Evolutionary conservation across 306 rosid species (phyloP).

Genomic region (Citrullus amarus): DNA sequence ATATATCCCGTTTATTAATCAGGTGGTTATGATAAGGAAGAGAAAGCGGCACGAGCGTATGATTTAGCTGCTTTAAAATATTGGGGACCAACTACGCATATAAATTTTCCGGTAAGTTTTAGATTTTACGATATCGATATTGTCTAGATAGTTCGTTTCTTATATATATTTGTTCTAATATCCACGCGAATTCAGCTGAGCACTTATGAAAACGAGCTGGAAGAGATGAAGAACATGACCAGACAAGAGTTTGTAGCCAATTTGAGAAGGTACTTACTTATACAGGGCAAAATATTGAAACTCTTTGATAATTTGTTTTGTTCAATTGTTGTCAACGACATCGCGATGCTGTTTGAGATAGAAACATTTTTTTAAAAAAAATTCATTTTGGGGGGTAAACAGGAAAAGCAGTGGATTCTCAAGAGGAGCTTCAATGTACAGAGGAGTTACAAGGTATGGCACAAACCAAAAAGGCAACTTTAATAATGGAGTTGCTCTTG

Average conservation of each 20-base stretch:
- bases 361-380: not conserved
- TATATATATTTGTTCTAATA: not conserved
- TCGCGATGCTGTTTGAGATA: not conserved
- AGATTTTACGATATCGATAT: no score
- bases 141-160: not conserved
- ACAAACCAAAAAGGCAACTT: constrained; percentile 24
- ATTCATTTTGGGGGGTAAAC: constrained; percentile 1
- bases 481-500: constrained; percentile 28
- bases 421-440: constrained; percentile 96
- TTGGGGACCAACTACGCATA: constrained; percentile 98
- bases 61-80: constrained; percentile 97
- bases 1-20: constrained; percentile 16
- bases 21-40: constrained; percentile 99
- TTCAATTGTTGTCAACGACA: no score
- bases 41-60: constrained; percentile 94
- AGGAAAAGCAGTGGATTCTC: constrained; percentile 99
- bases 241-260: constrained; percentile 97
- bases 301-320: no score
- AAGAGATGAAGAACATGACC: constrained; percentile 91
- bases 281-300: no score
- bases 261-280: constrained; percentile 57
- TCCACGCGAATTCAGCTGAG: constrained; percentile 42
- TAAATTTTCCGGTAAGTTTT: constrained; percentile 76
- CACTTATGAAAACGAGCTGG: constrained; percentile 76
- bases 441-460: constrained; percentile 99